These are phyloP conservation scores for Aspergillus phoenicis DNA, from an alignment of 2,329 filamentous ascomycete genomes.

Conservation along the genomic window DNA sequence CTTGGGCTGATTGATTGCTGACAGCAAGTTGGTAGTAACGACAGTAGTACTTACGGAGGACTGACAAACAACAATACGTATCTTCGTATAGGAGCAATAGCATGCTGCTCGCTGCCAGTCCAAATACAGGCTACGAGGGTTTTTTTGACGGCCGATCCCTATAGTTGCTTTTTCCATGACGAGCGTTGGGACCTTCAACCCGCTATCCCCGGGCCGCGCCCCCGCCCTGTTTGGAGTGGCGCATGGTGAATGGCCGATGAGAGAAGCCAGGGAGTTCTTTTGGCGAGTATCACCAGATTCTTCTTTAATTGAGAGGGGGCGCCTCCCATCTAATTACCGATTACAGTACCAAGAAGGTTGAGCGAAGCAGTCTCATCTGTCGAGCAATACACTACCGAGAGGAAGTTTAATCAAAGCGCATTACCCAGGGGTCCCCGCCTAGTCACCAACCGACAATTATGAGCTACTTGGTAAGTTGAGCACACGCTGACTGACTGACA, in stretches of 20 bases:
- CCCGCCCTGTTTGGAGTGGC: conserved; percentile 8
- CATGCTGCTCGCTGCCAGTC: neutral
- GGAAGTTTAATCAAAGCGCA: too few species aligned
- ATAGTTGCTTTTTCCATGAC: conserved; percentile 13
- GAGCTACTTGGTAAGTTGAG: neutral
- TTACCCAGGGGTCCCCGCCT: too few species aligned
- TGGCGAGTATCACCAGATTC: neutral
- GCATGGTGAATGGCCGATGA: conserved; percentile 1
- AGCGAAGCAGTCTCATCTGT: too few species aligned
- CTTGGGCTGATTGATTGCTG: conserved; percentile 4
- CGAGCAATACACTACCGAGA: too few species aligned
- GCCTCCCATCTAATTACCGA: too few species aligned
- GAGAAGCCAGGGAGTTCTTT: conserved; percentile 4
- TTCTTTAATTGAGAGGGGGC: too few species aligned
- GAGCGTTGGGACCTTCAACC: conserved; percentile 24
- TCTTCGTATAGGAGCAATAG: neutral
- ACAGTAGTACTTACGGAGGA: neutral
- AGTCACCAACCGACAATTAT: too few species aligned
- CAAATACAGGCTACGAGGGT: neutral
- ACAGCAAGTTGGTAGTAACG: neutral
- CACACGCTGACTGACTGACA: too few species aligned
- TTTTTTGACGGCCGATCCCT: conserved; percentile 20
- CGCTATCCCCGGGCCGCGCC: conserved; percentile 22
- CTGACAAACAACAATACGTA: neutral
- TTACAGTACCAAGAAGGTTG: too few species aligned